These are phyloP conservation scores for Microbotryum saponariae DNA, from an alignment of 1,284 basidiomycete species.

Conservation along the genomic window DNA sequence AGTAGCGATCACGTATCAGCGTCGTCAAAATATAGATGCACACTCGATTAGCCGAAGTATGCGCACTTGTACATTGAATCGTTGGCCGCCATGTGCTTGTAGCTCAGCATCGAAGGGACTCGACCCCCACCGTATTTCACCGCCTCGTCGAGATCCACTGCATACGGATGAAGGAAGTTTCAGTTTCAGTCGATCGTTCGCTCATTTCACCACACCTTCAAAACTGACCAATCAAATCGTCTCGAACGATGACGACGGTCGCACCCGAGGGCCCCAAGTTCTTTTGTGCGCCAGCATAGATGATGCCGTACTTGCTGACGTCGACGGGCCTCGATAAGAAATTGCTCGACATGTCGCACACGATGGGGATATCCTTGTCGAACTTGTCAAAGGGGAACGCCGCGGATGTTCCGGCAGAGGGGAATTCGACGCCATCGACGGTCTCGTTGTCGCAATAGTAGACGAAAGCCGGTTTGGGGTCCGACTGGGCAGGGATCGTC, in stretches of 20 bases:
- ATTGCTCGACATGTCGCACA: slow-evolving; percentile 92
- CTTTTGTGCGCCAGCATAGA: slow-evolving; percentile 99
- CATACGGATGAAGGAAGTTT: too few relatives aligned
- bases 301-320: slow-evolving; percentile 78
- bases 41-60: background rate
- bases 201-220: background rate
- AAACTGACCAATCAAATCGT: slow-evolving; percentile 60
- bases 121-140: slow-evolving; percentile 61
- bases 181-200: too few relatives aligned
- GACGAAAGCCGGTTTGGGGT: slow-evolving; percentile 66
- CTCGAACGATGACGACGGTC: slow-evolving; percentile 84
- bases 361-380: slow-evolving; percentile 62
- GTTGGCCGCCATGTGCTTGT: slow-evolving; percentile 74
- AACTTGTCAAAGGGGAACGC: slow-evolving; percentile 83
- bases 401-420: slow-evolving; percentile 35
- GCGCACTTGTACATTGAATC: slow-evolving; percentile 70
- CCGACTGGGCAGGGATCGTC: slow-evolving; percentile 25
- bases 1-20: background rate
- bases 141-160: slow-evolving; percentile 71
- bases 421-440: slow-evolving; percentile 89
- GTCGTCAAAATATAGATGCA: background rate
- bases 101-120: slow-evolving; percentile 72
- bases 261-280: slow-evolving; percentile 93
- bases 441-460: slow-evolving; percentile 99
- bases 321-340: slow-evolving; percentile 94